Conservation (phyloP, 805 yeast genomes). For the Metschnikowia colocasiae region DNA sequence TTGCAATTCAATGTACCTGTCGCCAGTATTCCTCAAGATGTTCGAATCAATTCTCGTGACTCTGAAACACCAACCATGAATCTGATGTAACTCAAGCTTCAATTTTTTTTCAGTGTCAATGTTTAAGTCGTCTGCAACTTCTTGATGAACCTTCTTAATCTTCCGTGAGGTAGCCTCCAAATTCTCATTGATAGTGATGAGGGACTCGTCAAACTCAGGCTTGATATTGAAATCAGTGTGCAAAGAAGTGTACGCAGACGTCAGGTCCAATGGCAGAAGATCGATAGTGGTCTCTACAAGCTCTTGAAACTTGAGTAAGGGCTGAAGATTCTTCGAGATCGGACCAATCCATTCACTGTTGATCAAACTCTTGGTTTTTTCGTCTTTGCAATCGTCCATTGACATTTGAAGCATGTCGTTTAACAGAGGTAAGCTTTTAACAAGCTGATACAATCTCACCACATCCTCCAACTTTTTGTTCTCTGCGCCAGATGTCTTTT, state of each 20-base stretch:
- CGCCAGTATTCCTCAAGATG: slow-evolving; percentile 58
- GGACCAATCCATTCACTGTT: slow-evolving; percentile 56
- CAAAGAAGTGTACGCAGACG: slow-evolving; percentile 28
- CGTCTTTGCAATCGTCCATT: slow-evolving; percentile 30
- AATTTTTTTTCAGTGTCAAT: slow-evolving; percentile 85
- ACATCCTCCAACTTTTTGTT: slow-evolving; percentile 81
- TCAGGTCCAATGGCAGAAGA: slow-evolving; percentile 68
- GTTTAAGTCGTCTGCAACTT: slow-evolving; percentile 67
- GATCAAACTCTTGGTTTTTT: slow-evolving; percentile 35
- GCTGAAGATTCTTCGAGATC: slow-evolving; percentile 43
- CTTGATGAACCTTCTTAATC: slow-evolving; percentile 58
- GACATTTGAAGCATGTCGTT: slow-evolving; percentile 48
- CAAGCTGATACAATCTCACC: slow-evolving; percentile 80
- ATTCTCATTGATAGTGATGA: slow-evolving; percentile 56
- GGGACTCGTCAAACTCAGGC: slow-evolving; percentile 83
- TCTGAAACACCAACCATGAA: slow-evolving; percentile 93
- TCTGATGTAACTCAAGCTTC: slow-evolving; percentile 81
- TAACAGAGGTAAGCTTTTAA: slow-evolving; percentile 66
- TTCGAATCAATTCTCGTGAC: slow-evolving; percentile 87
- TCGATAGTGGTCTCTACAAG: slow-evolving; percentile 92
- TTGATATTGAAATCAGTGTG: slow-evolving; percentile 76
- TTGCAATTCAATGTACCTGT: slow-evolving; percentile 70
- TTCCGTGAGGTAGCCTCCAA: slow-evolving; percentile 52
- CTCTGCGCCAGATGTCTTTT: slow-evolving; percentile 30
- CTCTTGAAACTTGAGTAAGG: slow-evolving; percentile 69